Base-by-base conservation (phyloP, 768 basidiomycete genomes). In the Megacollybia marginata region DNA sequence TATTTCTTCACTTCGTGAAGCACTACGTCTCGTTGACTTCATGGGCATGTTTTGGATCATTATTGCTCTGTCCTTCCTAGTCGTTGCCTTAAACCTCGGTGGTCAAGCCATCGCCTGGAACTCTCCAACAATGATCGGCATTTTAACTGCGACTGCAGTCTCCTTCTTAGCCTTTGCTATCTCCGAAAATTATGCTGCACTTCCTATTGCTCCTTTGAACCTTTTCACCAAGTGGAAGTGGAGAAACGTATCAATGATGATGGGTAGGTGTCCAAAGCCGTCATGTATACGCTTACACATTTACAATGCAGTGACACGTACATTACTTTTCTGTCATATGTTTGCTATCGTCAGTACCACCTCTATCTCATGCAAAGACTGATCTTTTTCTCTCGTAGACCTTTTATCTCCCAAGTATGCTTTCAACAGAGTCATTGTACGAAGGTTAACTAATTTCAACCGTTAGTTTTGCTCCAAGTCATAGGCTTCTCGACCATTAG, bases 181-280 rank as follows among this genome's bases (percentile, higher is more conserved):
- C 10, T 58, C 49, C 12, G 60, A 61, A 44, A 57, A 56, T 31
- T 55, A 53, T 38, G 60, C 59, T 10, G 43, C 40, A 28, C 46
- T 56, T 46, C 62, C 59, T 10, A 48, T 63, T 9, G 58, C 55
- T 2, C 60, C 62, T 9, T 43, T 59, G 35, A 42, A 49, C 13
- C 52, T 59, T 16, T 62, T 62, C 42, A 47, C 50, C 19, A 42
- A 54, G 50, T 63, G 62, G 62, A 55, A 55, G 44, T 62, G 62
- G 62, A 53, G 62, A 18, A 63, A 63, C 44, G 59, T 62, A 4
- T 55, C 60, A 7, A 46, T 63, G 19, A 59, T 60, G 46, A 56
- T 61, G 33, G 46, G 60, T 62, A 34, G 18, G 53, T 51, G 8
- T 31, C 7, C 34, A 36, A 15, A 33, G 5, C 33, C 10, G 15